Percentiles rank a stretch among this genome's conserved stretches.
Evolutionary conservation across 2,329 filamentous ascomycete species (phyloP).

Genomic region (Fusarium robinianum): DNA sequence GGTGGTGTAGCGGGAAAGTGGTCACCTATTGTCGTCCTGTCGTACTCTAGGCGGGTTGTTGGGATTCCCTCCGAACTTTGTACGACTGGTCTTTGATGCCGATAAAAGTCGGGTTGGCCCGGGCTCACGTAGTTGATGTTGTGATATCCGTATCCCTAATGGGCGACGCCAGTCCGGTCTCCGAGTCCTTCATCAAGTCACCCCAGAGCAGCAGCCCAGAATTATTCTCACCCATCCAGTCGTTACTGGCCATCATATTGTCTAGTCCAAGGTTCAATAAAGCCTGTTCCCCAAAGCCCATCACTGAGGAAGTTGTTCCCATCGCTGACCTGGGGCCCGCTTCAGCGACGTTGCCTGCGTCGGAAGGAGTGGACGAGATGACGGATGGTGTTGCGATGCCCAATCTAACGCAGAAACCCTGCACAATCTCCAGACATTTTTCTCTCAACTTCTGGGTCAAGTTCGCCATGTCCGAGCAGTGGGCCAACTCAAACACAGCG

Average conservation of each 20-base stretch:
- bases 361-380: background rate
- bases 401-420: slow-evolving; percentile 26
- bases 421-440: slow-evolving; percentile 23
- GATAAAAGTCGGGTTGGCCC: too few species aligned
- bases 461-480: slow-evolving; percentile 4
- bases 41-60: too few species aligned
- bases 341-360: slow-evolving; percentile 8
- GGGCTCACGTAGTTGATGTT: slow-evolving; percentile 2
- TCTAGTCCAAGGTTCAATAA: slow-evolving; percentile 4
- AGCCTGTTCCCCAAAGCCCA: slow-evolving; percentile 21
- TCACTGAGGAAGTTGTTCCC: slow-evolving; percentile 12
- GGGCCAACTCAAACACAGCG: slow-evolving; percentile 19
- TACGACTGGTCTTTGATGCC: too few species aligned
- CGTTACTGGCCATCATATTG: slow-evolving; percentile 4
- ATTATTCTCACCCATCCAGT: slow-evolving; percentile 23
- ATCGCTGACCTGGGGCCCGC: background rate
- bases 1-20: too few species aligned
- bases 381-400: slow-evolving; percentile 28
- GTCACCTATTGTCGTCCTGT: too few species aligned
- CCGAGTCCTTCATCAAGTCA: slow-evolving; percentile 30
- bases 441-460: slow-evolving; percentile 14
- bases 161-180: slow-evolving; percentile 18
- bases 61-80: too few species aligned
- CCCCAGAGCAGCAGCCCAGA: slow-evolving; percentile 28
- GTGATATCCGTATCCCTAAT: background rate